Base-by-base conservation (phyloP, 2,329 filamentous ascomycete species). In the Nothomitra cinnamomea region DNA sequence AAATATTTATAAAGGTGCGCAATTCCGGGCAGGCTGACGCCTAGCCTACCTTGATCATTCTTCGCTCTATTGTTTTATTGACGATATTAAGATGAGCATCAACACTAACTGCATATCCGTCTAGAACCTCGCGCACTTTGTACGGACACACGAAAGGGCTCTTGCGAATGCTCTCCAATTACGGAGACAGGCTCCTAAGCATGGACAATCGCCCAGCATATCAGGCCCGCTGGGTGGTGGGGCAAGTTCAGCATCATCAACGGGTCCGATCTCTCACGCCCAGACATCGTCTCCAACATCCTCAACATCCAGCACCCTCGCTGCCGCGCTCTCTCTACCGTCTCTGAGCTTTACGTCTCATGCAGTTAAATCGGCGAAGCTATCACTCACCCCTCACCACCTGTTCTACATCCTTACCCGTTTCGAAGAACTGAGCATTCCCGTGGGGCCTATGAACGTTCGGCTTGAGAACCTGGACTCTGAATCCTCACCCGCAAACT, bases 91-190 rank as follows among this genome's bases (percentile, higher is more conserved):
- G 21, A 13, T 36, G 19, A 25, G 52, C 55, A 57, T 52, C 47
- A 22, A 12, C 25, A 49, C 24, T 53, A 15, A 47, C 56, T n/a
- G 52, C 42, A 56, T 61, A 56, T 61, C 57, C 67, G 61, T 40
- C 56, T 67, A 95, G 90, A 92, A 94, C 76, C 78, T 98, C 66
- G 89, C 90, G 65, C 83, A 83, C 70, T 96, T 95, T 70, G 88
- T 98, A 70, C 87, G 89, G 58, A 95, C 88, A 54, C 88, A 98
- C 73, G 92, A 98, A 70, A 94, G 94, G 71, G 90, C 89, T 38
- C 79, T 98, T 58, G 92, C 92, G 65, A 96, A 96, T 72, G 90
- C 90, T 62, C 74, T 95, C 58, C 90, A 95, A 68, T 76, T 94
- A 61, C 83, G 83, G 66, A 80, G 86, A 61, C 82, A 86, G 62